phyloP scores from a whole-genome alignment of 1,284 basidiomycete genomes.

The Apiotrichum montevideense region DNA sequence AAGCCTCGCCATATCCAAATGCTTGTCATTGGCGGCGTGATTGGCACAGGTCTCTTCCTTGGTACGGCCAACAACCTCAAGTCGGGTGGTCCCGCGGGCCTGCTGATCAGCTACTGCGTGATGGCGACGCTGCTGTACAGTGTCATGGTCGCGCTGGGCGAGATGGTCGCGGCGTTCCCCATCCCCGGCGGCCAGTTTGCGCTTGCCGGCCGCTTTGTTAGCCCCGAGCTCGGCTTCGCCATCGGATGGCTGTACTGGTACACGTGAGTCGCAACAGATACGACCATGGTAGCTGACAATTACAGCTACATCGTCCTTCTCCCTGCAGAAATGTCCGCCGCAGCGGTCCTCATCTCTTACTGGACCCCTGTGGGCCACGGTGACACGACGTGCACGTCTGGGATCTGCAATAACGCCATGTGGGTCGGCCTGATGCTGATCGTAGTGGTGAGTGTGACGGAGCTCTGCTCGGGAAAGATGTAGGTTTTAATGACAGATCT shows the following conservation, averaged over 20 bases:
- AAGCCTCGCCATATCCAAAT: conserved; percentile 16
- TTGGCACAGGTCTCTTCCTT: conserved; percentile 10
- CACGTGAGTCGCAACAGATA: conserved; percentile 50
- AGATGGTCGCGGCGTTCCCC: conserved; percentile 48
- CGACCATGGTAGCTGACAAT: background rate
- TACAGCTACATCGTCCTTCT: conserved; percentile 51
- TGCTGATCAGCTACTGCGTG: conserved; percentile 21
- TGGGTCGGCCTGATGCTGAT: conserved; percentile 44
- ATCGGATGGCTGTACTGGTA: conserved; percentile 80
- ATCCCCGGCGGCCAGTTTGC: conserved; percentile 67
- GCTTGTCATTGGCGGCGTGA: conserved; percentile 29
- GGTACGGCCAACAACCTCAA: conserved; percentile 11
- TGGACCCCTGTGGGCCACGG: conserved; percentile 50
- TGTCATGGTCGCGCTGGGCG: conserved; percentile 49
- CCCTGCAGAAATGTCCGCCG: conserved; percentile 75
- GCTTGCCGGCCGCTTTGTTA: conserved; percentile 56
- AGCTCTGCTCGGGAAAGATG: background rate
- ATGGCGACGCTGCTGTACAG: conserved; percentile 44
- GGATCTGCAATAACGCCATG: conserved; percentile 48
- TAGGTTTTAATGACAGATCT: background rate
- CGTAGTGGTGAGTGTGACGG: conserved; percentile 49
- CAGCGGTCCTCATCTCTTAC: conserved; percentile 66
- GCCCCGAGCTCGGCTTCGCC: conserved; percentile 67
- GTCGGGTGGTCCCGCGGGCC: conserved; percentile 46
- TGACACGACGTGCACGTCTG: conserved; percentile 4